Evolutionary conservation across 306 rosid species (phyloP).

Genomic region (Prunus mongolica): DNA sequence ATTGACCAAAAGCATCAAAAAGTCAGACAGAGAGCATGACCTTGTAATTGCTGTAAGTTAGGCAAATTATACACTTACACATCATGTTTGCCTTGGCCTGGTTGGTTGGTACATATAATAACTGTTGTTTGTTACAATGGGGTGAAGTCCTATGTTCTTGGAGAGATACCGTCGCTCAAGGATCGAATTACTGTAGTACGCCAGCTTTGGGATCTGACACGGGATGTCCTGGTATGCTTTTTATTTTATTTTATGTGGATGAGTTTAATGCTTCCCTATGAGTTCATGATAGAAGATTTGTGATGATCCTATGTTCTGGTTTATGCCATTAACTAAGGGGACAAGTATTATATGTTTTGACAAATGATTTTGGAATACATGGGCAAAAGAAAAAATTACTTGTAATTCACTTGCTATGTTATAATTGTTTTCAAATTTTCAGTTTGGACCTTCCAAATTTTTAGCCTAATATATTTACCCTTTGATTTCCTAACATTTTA

Average conservation of each 20-base stretch:
- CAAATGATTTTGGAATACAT: background rate
- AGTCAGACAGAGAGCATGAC: conserved; percentile 84
- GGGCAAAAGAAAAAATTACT: conserved; percentile 1
- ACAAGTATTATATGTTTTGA: background rate
- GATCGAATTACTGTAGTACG: conserved; percentile 87
- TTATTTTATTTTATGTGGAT: conserved; percentile 9
- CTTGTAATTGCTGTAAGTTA: conserved; percentile 91
- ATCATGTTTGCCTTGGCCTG: background rate
- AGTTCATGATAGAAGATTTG: background rate
- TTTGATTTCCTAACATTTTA: conserved; percentile 14
- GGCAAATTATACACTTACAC: background rate
- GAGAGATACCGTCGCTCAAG: conserved; percentile 86
- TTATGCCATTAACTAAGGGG: background rate
- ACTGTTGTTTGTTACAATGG: conserved; percentile 29
- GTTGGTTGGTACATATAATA: conserved; percentile 24
- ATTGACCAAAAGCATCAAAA: conserved; percentile 51
- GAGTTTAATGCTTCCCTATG: conserved; percentile 6
- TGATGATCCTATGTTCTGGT: background rate
- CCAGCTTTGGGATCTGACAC: conserved; percentile 90
- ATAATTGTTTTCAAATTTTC: background rate
- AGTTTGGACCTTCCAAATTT: background rate
- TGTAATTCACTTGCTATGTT: conserved; percentile 12
- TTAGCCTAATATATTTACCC: background rate
- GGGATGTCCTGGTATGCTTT: conserved; percentile 75
- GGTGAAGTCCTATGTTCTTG: conserved; percentile 87